Conservation (phyloP, 2,329 filamentous ascomycete species). For the Sporothrix globosa region DNA sequence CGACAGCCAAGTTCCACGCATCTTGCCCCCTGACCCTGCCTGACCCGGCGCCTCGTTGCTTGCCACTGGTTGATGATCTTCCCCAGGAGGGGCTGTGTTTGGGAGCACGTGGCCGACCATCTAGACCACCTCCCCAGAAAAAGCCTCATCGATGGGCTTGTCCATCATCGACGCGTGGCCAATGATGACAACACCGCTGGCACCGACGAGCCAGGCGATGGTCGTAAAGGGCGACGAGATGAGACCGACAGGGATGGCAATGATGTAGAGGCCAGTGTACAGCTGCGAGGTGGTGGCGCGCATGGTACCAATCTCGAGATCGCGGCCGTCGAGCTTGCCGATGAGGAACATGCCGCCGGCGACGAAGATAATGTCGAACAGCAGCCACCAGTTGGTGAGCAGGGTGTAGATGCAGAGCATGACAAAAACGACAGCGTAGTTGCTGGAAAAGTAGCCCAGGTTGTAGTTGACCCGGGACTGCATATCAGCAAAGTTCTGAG, state of each 20-base stretch:
- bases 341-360: constrained; percentile 88
- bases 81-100: constrained; percentile 91
- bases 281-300: constrained; percentile 89
- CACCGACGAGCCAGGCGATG: constrained; percentile 93
- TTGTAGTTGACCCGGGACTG: constrained; percentile 98
- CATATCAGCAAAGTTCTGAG: constrained; percentile 81
- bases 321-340: constrained; percentile 82
- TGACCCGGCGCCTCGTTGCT: constrained; percentile 53
- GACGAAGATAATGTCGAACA: constrained; percentile 91
- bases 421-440: constrained; percentile 90
- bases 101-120: constrained; percentile 99
- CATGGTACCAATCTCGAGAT: constrained; percentile 82
- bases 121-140: constrained; percentile 99
- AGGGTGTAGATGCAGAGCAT: constrained; percentile 97
- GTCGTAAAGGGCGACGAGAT: constrained; percentile 83
- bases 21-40: constrained; percentile 34
- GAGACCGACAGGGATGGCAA: constrained; percentile 82
- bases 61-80: constrained; percentile 79
- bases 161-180: constrained; percentile 96
- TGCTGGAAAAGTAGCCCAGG: constrained; percentile 94
- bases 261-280: constrained; percentile 82
- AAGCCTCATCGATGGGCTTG: constrained; percentile 99
- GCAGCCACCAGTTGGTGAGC: constrained; percentile 80
- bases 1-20: constrained; percentile 42
- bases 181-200: constrained; percentile 88